Conservation (phyloP, 1,284 basidiomycete genomes). For the Tetrapyrgos nigripes region DNA sequence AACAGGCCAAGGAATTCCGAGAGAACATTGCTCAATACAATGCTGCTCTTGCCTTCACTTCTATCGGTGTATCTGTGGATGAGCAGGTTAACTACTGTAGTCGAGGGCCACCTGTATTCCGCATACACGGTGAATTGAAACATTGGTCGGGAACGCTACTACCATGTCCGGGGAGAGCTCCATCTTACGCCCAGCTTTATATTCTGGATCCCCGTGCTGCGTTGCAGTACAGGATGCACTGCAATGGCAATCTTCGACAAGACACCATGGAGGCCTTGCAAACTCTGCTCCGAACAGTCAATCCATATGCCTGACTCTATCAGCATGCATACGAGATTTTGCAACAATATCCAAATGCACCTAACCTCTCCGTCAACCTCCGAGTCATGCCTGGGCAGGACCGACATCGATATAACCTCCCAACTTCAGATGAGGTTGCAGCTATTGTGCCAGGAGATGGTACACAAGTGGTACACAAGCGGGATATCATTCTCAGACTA, state of each 20-base stretch:
- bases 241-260: slow-evolving; percentile 25
- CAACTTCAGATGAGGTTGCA: slow-evolving; percentile 45
- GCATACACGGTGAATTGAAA: slow-evolving; percentile 37
- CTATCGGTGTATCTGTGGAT: slow-evolving; percentile 39
- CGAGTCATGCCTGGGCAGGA: slow-evolving; percentile 29
- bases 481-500: slow-evolving; percentile 39
- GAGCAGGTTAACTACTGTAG: slow-evolving; percentile 29
- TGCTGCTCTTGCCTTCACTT: slow-evolving; percentile 45
- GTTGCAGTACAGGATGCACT: slow-evolving; percentile 5
- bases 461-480: slow-evolving; percentile 9
- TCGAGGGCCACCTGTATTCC: slow-evolving; percentile 31
- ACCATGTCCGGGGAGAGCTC: slow-evolving; percentile 21
- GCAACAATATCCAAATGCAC: slow-evolving; percentile 9
- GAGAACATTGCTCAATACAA: slow-evolving; percentile 42
- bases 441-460: slow-evolving; percentile 38
- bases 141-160: slow-evolving; percentile 36
- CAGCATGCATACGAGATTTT: slow-evolving; percentile 39
- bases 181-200: slow-evolving; percentile 42
- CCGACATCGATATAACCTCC: slow-evolving; percentile 40
- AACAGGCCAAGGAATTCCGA: slow-evolving; percentile 22
- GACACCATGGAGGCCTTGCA: slow-evolving; percentile 33
- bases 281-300: slow-evolving; percentile 24
- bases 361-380: slow-evolving; percentile 27
- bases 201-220: slow-evolving; percentile 37
- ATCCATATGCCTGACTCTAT: slow-evolving; percentile 39